Percentiles rank a stretch among this genome's conserved stretches.
Conservation (phyloP, 1,284 basidiomycete genomes). For the Filobasidium uniguttulatum region DNA sequence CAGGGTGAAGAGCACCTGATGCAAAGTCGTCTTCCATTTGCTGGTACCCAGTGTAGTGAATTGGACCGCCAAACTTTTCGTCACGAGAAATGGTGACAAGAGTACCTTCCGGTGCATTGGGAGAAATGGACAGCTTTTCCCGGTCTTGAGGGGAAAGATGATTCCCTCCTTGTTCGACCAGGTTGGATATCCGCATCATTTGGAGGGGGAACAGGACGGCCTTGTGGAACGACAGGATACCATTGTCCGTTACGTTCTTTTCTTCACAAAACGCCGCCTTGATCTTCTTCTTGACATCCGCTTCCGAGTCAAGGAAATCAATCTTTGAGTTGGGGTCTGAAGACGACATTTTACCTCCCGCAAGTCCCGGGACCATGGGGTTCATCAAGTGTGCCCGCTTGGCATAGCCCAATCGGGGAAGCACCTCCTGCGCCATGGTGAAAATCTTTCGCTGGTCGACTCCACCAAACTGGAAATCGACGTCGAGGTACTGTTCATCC, state of each 20-base stretch:
- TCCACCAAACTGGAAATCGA: conserved; percentile 97
- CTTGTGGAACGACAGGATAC: conserved; percentile 74
- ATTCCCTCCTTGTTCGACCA: conserved; percentile 24
- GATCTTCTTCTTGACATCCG: conserved; percentile 75
- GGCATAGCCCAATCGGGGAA: conserved; percentile 81
- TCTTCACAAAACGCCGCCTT: conserved; percentile 88
- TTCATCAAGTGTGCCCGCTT: conserved; percentile 99
- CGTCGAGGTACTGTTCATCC: conserved; percentile 90
- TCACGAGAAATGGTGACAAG: conserved; percentile 66
- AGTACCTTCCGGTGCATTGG: conserved; percentile 63
- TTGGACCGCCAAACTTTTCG: conserved; percentile 68
- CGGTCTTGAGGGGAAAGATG: conserved; percentile 18
- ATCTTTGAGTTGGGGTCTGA: conserved; percentile 96
- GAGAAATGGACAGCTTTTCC: conserved; percentile 46
- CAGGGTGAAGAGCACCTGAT: conserved; percentile 67
- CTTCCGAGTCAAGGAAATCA: conserved; percentile 85
- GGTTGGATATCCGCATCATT: conserved; percentile 52
- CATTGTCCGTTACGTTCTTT: conserved; percentile 81
- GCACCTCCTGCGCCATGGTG: conserved; percentile 89
- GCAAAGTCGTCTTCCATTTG: conserved; percentile 65
- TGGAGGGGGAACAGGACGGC: conserved; percentile 83
- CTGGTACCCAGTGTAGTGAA: conserved; percentile 59
- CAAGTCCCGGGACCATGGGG: conserved; percentile 88
- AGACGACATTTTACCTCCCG: conserved; percentile 96
- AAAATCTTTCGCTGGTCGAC: conserved; percentile 99